Base-by-base conservation (phyloP, 148 eudicot genomes). In the Cornus florida region DNA sequence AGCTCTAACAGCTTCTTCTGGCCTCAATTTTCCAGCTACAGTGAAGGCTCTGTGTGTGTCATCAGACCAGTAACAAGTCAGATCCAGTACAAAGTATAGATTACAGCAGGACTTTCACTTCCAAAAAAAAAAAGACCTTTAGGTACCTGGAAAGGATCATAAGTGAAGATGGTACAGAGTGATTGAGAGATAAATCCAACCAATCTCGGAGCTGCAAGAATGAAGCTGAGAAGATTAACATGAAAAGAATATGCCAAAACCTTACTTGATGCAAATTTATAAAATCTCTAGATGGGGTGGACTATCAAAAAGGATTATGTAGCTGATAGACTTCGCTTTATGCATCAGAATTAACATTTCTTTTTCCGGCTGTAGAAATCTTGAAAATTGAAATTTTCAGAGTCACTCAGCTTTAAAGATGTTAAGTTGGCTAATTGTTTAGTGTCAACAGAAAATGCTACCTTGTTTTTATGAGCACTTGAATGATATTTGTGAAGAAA, bases 151-250 rank as follows among this genome's bases (percentile, higher is more conserved):
- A 93, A 64, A 91, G 92, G 75, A 93, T 93, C 77, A 93, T 72
- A 32, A 93, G 86, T 71, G 97, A 93, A 39, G 97, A 93, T 70
- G 97, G 95, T 46, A 93, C 95, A 69, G 94, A 90, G 79, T 87
- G 92, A 82, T 91, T 91, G 74, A 93, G 93, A 67, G 95, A 91
- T 73, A 90, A 84, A 85, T 91, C 97, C 85, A 93, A 88, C 97
- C 97, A 93, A 83, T 93, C 94, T 35, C 88, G 91, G 67, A 93
- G 92, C 97, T 93, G 90, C 90, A 93, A 43, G 46, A 77, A 60
- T 70, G 56, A 80, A 74, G 41, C 17, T 53, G 23, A 19, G 5
- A 17, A 62, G 66, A 17, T 17, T 62, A 19, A n/a, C 22, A 20
- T 20, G 7, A 62, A 62, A 62, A 2, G 66, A 62, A 62, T 14